Percentiles rank a stretch among this genome's conserved stretches.
phyloP scores from a whole-genome alignment of 139 green algal genomes.

The Tetraselmis chui region DNA sequence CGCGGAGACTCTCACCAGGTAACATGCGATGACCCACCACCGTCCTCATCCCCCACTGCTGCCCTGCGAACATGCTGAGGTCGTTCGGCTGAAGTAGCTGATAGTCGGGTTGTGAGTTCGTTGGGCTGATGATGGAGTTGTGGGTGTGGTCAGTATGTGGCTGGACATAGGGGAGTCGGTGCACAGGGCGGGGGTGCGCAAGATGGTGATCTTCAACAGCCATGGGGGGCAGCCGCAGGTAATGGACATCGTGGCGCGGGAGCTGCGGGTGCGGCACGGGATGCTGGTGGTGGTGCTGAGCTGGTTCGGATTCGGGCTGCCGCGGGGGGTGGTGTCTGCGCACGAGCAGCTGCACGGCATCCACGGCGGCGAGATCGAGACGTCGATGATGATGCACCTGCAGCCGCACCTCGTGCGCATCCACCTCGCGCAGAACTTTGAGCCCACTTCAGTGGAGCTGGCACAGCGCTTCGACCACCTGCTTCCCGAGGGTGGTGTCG shows the following conservation, averaged over 20 bases:
- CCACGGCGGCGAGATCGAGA: constrained; percentile 1
- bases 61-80: too few relatives aligned
- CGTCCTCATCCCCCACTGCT: too few relatives aligned
- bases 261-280: constrained; percentile 7
- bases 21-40: neutral
- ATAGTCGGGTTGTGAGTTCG: too few relatives aligned
- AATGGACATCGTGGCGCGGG: constrained; percentile 19
- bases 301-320: constrained; percentile 17
- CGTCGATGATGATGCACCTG: constrained; percentile 9
- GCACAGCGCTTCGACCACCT: constrained; percentile 1
- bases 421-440: constrained; percentile 1
- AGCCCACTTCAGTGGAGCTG: neutral
- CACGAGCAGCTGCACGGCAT: neutral
- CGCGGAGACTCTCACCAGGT: constrained; percentile 6
- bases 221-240: constrained; percentile 16
- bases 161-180: constrained; percentile 16
- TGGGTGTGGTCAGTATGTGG: constrained; percentile 9
- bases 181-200: neutral
- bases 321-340: neutral
- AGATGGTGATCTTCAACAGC: constrained; percentile 18
- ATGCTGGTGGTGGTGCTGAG: constrained; percentile 13
- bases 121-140: too few relatives aligned
- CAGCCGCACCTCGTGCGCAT: constrained; percentile 6
- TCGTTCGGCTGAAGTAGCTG: too few relatives aligned
- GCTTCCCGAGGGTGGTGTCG: constrained; percentile 10